Evolutionary conservation across 768 basidiomycete genomes (phyloP).

Genomic region (Trametes cubensis): DNA sequence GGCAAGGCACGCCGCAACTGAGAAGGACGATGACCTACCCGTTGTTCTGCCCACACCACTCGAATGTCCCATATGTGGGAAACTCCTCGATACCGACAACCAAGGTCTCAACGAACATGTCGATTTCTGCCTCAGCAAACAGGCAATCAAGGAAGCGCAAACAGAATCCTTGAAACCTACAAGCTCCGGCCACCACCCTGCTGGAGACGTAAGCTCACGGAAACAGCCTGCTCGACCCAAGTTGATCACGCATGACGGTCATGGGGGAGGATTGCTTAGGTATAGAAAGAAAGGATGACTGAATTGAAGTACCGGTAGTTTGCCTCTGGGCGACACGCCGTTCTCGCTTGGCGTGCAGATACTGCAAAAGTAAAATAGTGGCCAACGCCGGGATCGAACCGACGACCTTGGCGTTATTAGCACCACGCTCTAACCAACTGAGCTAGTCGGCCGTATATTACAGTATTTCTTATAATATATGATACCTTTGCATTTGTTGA

Average conservation of each 20-base stretch:
- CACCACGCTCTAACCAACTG: constrained; percentile 94
- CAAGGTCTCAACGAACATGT: constrained; percentile 82
- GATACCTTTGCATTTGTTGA: too few species aligned
- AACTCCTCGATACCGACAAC: constrained; percentile 68
- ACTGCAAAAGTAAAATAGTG: constrained; percentile 5
- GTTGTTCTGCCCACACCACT: background rate
- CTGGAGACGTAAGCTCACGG: background rate
- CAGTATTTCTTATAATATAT: too few species aligned
- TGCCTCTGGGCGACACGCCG: too few species aligned
- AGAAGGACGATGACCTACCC: background rate
- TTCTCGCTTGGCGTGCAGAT: too few species aligned
- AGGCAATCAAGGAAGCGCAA: constrained; percentile 75
- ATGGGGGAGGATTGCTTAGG: constrained; percentile 6
- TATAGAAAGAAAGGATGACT: constrained; percentile 13
- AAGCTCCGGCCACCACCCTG: background rate
- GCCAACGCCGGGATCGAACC: constrained; percentile 32
- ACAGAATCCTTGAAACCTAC: constrained; percentile 18
- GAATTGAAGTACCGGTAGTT: too few species aligned
- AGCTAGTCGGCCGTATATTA: constrained; percentile 77
- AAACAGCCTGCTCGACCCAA: background rate
- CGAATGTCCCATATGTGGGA: constrained; percentile 73
- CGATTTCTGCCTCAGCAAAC: constrained; percentile 84
- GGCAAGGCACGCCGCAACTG: background rate
- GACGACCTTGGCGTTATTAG: constrained; percentile 52
- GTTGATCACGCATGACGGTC: background rate